A percentile compares a stretch with the other conserved stretches of the same genome.
Conservation (phyloP, 768 basidiomycete genomes). For the Hydnomerulius pinastri region DNA sequence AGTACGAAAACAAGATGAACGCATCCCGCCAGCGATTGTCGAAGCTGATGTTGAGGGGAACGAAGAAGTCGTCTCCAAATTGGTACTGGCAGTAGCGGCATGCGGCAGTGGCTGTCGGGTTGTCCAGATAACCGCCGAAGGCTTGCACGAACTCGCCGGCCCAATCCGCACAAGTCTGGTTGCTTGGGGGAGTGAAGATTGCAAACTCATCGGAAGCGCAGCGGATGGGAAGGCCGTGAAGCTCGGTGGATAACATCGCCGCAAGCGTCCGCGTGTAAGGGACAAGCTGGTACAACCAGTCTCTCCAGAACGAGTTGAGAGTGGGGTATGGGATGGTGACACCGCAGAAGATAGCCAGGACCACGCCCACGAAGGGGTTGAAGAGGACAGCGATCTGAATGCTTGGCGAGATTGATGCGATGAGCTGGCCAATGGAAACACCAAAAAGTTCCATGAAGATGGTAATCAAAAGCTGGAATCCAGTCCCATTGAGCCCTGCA, state of each 20-base stretch:
- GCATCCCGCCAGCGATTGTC: slow-evolving; percentile 67
- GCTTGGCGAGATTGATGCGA: slow-evolving; percentile 76
- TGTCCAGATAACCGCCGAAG: slow-evolving; percentile 75
- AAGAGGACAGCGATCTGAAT: slow-evolving; percentile 79
- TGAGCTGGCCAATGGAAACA: slow-evolving; percentile 72
- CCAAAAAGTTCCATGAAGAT: slow-evolving; percentile 73
- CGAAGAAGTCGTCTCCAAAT: slow-evolving; percentile 70
- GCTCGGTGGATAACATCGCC: slow-evolving; percentile 76
- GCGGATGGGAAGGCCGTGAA: slow-evolving; percentile 65
- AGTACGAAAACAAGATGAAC: slow-evolving; percentile 64
- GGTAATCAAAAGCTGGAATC: slow-evolving; percentile 70
- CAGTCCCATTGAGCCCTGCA: slow-evolving; percentile 61
- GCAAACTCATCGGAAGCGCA: slow-evolving; percentile 73
- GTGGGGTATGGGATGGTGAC: slow-evolving; percentile 73
- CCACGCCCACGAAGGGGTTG: slow-evolving; percentile 71
- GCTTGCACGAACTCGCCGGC: slow-evolving; percentile 60
- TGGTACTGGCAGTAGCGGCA: slow-evolving; percentile 79
- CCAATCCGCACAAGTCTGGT: slow-evolving; percentile 74
- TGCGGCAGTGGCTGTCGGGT: slow-evolving; percentile 54
- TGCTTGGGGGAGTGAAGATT: slow-evolving; percentile 69
- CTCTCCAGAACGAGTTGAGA: slow-evolving; percentile 66
- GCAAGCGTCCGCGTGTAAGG: slow-evolving; percentile 73
- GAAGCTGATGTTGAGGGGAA: slow-evolving; percentile 66
- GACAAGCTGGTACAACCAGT: slow-evolving; percentile 74
- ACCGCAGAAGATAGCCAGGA: slow-evolving; percentile 77